Base-by-base conservation (phyloP, 106 monocot genomes). In the Amphibolis antarctica region DNA sequence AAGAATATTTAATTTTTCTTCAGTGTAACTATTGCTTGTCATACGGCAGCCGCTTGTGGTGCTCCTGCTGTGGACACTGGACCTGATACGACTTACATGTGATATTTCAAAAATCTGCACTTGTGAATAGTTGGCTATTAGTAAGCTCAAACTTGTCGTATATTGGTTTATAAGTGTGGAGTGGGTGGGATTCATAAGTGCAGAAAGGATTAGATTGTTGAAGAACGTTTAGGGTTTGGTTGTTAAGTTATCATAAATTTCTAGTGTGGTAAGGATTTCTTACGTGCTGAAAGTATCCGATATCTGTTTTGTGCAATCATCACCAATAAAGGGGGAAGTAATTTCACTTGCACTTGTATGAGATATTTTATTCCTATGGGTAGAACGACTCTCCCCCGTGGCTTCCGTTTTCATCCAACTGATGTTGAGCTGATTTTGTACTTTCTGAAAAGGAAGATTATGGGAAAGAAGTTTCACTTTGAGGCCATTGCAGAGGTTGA, bases 391-490 rank as follows among this genome's bases (percentile, higher is more conserved):
- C 63, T 71, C 53, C 61, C 48, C 36, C 71, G 63, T 53, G 71
- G 71, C 2, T 71, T 63, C 53, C 71, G 63, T 55, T 71, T 71
- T 27, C 62, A 53, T 63, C 71, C 71, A 42, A 71, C 71, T 63
- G 71, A 71, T 54, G 54, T 63, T 0, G 71, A 71, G 61, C 26
- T 71, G 22, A 15, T 53, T 18, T 19, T 29, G 31, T 71, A 71
- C 63, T 71, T 31, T 24, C 23, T 71, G 61, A 71, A 71, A 55
- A 63, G 71, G 42, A 71, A 71, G 52, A 29, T 71, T 10, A 71
- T 31, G 71, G 63, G 63, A 54, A 71, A 64, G 28, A 53, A 46
- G 22, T 15, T 71, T 46, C 15, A 1, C 5, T n/a, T 28, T 36
- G 71, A 71, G 22, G 63, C 44, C 29, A 71, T 71, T 15, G 51